These are phyloP conservation scores for Canna indica DNA, from an alignment of 176 grass and related monocot species.

Conservation along the genomic window DNA sequence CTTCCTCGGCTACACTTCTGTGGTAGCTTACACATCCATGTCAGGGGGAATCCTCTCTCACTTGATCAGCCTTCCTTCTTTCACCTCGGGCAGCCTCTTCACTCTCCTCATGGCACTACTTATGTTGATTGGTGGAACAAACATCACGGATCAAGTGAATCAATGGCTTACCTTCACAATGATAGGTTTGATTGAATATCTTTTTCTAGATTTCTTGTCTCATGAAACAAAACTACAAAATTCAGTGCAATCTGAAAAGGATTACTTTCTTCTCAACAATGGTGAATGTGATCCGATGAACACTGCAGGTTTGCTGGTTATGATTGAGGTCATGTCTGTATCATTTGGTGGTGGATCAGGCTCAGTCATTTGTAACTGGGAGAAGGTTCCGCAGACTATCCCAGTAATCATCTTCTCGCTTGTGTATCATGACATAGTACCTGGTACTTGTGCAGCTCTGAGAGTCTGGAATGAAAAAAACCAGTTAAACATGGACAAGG, in stretches of 20 bases:
- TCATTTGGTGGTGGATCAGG: conserved; percentile 41
- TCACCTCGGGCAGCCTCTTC: conserved; percentile 44
- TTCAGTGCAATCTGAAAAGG: too few relatives aligned
- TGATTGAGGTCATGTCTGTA: conserved; percentile 48
- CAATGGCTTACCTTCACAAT: conserved; percentile 60
- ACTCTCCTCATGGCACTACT: conserved; percentile 52
- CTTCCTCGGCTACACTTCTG: conserved; percentile 64
- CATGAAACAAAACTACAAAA: neutral
- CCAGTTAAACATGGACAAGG: neutral
- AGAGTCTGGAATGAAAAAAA: neutral
- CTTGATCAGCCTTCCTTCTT: conserved; percentile 40
- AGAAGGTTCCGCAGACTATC: conserved; percentile 51
- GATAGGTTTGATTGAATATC: conserved; percentile 30
- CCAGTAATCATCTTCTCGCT: conserved; percentile 81
- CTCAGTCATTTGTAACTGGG: conserved; percentile 53
- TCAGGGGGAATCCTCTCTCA: conserved; percentile 61
- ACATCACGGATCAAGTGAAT: conserved; percentile 54
- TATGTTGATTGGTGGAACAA: conserved; percentile 47
- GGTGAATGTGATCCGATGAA: neutral
- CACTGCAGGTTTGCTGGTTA: conserved; percentile 43
- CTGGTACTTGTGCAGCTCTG: conserved; percentile 30
- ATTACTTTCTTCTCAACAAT: too few relatives aligned
- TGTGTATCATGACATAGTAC: conserved; percentile 77
- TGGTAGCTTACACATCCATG: conserved; percentile 74
- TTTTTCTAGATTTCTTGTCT: neutral